These are phyloP conservation scores for Mangifera indica DNA, from an alignment of 345 rosid species.

Conservation along the genomic window DNA sequence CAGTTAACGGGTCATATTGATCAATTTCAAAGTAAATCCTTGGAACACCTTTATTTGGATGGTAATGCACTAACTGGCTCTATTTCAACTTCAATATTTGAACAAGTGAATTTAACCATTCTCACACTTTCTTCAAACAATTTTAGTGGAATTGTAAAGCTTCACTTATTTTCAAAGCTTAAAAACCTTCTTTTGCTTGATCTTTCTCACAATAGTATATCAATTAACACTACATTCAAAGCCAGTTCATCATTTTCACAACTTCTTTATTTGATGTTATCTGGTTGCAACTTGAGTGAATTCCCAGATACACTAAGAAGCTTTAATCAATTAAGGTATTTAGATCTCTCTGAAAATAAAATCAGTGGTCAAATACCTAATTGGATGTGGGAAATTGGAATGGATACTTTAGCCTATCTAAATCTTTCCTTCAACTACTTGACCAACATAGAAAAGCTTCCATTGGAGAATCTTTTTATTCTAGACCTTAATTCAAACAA, in stretches of 20 bases:
- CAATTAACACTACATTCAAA: background rate
- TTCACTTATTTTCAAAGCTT: constrained; percentile 19
- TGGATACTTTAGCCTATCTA: background rate
- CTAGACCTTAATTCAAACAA: constrained; percentile 2
- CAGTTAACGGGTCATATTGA: too few relatives aligned
- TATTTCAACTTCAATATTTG: constrained; percentile 17
- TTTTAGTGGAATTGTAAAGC: constrained; percentile 21
- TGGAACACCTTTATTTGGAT: background rate
- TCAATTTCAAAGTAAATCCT: too few relatives aligned
- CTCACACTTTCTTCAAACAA: constrained; percentile 10
- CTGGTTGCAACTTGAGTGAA: constrained; percentile 3
- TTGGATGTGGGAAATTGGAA: background rate
- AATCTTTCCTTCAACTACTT: constrained; percentile 11
- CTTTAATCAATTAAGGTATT: background rate
- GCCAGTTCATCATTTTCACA: background rate
- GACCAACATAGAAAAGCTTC: background rate
- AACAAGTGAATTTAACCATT: background rate
- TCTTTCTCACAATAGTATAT: constrained; percentile 1
- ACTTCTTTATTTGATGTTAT: background rate
- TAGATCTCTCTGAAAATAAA: constrained; percentile 1
- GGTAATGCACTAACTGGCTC: constrained; percentile 17
- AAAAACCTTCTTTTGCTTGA: background rate
- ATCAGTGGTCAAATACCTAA: constrained; percentile 10
- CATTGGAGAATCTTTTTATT: background rate
- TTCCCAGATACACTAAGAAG: constrained; percentile 7